Percentiles rank a stretch among this genome's conserved stretches.
Evolutionary conservation across 2,329 filamentous ascomycete species (phyloP).

Genomic region (Aureobasidium lini): DNA sequence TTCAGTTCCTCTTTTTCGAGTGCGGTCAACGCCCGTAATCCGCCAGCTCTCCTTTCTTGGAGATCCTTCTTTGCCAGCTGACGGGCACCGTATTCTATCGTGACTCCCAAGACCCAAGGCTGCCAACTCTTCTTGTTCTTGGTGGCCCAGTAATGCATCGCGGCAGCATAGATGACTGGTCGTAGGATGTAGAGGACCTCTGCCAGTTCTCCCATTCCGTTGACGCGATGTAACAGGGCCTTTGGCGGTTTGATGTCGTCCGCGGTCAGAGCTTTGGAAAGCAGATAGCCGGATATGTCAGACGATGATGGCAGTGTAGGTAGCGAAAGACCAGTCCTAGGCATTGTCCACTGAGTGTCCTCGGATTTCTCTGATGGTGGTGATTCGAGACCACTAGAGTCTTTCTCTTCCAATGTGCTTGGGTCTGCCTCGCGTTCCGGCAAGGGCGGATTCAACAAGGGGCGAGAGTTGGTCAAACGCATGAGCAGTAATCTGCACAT

Average conservation of each 20-base stretch:
- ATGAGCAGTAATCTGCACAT: conserved; percentile 73
- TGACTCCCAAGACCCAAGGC: conserved; percentile 82
- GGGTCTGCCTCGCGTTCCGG: conserved; percentile 79
- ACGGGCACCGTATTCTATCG: conserved; percentile 80
- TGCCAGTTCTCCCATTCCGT: conserved; percentile 70
- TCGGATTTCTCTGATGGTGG: conserved; percentile 33
- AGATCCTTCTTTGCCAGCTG: conserved; percentile 68
- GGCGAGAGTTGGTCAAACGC: conserved; percentile 73
- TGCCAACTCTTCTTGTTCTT: conserved; percentile 77
- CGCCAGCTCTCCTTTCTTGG: conserved; percentile 56
- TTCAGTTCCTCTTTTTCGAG: conserved; percentile 85
- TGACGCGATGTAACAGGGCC: conserved; percentile 69
- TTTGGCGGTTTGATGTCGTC: conserved; percentile 94
- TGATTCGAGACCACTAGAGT: conserved; percentile 41
- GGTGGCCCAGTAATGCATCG: conserved; percentile 66
- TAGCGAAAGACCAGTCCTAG: conserved; percentile 79
- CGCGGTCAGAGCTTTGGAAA: conserved; percentile 83
- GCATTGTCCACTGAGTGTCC: conserved; percentile 69
- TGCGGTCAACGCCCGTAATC: conserved; percentile 68
- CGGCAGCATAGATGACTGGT: conserved; percentile 77
- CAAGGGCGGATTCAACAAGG: conserved; percentile 73
- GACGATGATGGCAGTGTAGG: conserved; percentile 73
- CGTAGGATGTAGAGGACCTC: conserved; percentile 89
- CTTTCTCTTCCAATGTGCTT: conserved; percentile 46
- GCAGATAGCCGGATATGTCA: conserved; percentile 80